phyloP scores from a whole-genome alignment of 2,329 filamentous ascomycete species.

The Cadophora sp. region DNA sequence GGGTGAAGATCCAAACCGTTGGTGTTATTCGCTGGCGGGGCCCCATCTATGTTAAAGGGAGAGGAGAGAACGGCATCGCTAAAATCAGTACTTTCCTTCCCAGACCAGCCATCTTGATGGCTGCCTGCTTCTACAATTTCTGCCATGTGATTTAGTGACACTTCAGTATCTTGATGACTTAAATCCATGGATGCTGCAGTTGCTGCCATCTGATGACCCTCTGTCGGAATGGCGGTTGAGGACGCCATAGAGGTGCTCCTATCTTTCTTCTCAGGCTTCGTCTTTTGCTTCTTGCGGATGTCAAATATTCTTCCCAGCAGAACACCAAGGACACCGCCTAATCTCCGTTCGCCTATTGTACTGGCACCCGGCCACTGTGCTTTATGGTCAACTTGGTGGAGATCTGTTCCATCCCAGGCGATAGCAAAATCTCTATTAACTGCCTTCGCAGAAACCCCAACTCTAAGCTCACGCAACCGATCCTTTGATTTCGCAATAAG shows the following conservation, averaged over 20 bases:
- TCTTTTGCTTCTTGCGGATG: conserved; percentile 48
- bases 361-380: conserved; percentile 61
- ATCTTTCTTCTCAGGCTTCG: conserved; percentile 37
- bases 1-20: conserved; percentile 30
- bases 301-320: conserved; percentile 73
- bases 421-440: conserved; percentile 59
- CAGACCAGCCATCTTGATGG: conserved; percentile 29
- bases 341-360: conserved; percentile 64
- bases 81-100: conserved; percentile 26
- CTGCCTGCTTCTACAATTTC: conserved; percentile 24
- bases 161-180: conserved; percentile 27
- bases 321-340: conserved; percentile 73
- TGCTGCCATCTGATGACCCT: conserved; percentile 23
- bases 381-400: conserved; percentile 68
- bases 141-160: conserved; percentile 27
- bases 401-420: conserved; percentile 66
- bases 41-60: conserved; percentile 32
- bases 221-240: conserved; percentile 26
- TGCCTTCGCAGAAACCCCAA: conserved; percentile 69
- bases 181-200: conserved; percentile 21
- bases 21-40: conserved; percentile 17
- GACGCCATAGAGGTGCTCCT: conserved; percentile 25
- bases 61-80: conserved; percentile 25
- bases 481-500: conserved; percentile 74
- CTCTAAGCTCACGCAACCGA: conserved; percentile 71